phyloP scores from a whole-genome alignment of 2,329 filamentous ascomycete genomes.

The Colletotrichum tanaceti region DNA sequence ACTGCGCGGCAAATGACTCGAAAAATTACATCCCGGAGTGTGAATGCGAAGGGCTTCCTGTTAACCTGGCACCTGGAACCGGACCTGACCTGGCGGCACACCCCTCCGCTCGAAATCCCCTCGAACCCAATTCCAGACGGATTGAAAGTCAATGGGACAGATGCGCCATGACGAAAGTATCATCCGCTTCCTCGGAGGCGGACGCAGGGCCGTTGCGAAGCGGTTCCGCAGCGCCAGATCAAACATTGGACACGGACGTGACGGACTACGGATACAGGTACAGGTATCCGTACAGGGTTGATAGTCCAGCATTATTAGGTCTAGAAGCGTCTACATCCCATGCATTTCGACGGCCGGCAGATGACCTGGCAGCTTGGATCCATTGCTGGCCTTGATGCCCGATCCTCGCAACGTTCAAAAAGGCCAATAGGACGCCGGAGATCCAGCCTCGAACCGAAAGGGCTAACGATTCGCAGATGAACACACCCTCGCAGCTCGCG shows the following conservation, averaged over 20 bases:
- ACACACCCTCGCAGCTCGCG: conserved; percentile 25
- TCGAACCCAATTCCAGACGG: not conserved
- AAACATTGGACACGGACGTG: conserved; percentile 19
- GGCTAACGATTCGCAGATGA: conserved; percentile 32
- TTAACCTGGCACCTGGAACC: not conserved
- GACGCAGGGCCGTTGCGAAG: not conserved
- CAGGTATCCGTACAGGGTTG: no score
- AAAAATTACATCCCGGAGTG: not conserved
- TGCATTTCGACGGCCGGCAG: conserved; percentile 20
- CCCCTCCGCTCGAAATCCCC: not conserved
- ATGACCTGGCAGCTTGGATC: conserved; percentile 30
- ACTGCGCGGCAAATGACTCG: conserved; percentile 7
- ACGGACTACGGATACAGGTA: conserved; percentile 4
- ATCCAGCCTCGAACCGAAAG: conserved; percentile 16
- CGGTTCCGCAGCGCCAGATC: conserved; percentile 2
- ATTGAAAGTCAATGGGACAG: not conserved
- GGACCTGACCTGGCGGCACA: not conserved
- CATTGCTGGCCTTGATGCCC: conserved; percentile 16
- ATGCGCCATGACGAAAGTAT: not conserved
- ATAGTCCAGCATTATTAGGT: conserved; percentile 17
- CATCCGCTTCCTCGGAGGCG: not conserved
- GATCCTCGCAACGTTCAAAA: not conserved
- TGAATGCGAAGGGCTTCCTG: not conserved
- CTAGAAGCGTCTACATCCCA: conserved; percentile 12
- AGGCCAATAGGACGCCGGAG: conserved; percentile 19